Percentiles rank a stretch among this genome's conserved stretches.
Conservation (phyloP, 306 rosid species). For the Dalbergia oliveri region DNA sequence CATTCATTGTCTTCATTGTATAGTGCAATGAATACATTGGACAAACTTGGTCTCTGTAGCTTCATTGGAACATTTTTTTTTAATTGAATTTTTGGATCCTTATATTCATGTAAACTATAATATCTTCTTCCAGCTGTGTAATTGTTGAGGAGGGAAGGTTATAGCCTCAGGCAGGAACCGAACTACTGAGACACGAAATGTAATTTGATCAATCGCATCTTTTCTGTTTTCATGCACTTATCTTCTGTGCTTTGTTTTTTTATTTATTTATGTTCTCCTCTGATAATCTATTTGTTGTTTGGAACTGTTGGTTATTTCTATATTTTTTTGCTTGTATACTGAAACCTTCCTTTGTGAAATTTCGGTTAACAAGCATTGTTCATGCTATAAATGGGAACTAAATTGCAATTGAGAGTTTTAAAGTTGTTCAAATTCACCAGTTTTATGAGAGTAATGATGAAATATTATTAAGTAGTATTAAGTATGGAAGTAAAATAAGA, state of each 20-base stretch:
- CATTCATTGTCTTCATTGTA: background rate
- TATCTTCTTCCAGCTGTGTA: constrained; percentile 71
- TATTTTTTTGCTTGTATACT: background rate
- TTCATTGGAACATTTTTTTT: constrained; percentile 2
- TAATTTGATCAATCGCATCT: constrained; percentile 45
- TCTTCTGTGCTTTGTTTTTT: constrained; percentile 27
- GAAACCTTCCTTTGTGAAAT: constrained; percentile 3
- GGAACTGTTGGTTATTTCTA: constrained; percentile 16
- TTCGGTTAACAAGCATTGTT: constrained; percentile 1
- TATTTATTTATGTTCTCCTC: background rate
- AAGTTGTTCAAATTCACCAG: background rate
- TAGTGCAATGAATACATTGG: background rate
- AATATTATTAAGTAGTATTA: background rate
- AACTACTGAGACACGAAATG: constrained; percentile 87
- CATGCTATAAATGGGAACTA: background rate
- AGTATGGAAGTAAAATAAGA: background rate
- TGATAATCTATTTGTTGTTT: constrained; percentile 12
- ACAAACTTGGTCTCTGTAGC: background rate
- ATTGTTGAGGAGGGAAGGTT: constrained; percentile 78
- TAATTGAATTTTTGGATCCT: background rate
- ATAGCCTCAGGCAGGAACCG: constrained; percentile 87
- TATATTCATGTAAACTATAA: constrained; percentile 41
- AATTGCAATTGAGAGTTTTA: constrained; percentile 6
- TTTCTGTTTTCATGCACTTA: constrained; percentile 3
- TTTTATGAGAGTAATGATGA: constrained; percentile 12